These are phyloP conservation scores for Copromyces sp. DNA, from an alignment of 495 filamentous ascomycete species.

Conservation along the genomic window DNA sequence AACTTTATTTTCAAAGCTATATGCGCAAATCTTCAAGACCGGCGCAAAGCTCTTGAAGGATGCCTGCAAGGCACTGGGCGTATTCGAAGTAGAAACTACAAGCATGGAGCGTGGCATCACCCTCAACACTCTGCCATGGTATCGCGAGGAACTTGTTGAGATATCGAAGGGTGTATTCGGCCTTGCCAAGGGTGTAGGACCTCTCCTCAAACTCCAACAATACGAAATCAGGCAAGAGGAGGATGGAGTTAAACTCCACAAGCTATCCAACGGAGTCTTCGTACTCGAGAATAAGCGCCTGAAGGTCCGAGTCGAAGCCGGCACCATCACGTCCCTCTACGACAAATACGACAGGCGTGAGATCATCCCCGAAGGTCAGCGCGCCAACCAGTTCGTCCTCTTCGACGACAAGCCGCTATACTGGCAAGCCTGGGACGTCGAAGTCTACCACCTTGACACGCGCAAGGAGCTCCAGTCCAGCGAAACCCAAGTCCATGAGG, in stretches of 20 bases:
- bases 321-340: constrained; percentile 71
- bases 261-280: constrained; percentile 61
- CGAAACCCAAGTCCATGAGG: constrained; percentile 59
- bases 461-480: constrained; percentile 60
- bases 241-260: constrained; percentile 48
- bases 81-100: constrained; percentile 29
- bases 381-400: constrained; percentile 85
- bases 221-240: constrained; percentile 34
- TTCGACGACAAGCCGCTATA: constrained; percentile 97
- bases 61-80: constrained; percentile 55
- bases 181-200: constrained; percentile 40
- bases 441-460: constrained; percentile 88
- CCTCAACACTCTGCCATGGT: constrained; percentile 80
- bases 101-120: constrained; percentile 37
- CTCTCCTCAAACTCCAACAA: constrained; percentile 37
- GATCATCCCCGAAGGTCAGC: constrained; percentile 64
- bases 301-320: constrained; percentile 57
- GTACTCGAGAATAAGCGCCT: constrained; percentile 67
- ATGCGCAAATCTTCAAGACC: constrained; percentile 69
- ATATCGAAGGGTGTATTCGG: constrained; percentile 39
- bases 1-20: constrained; percentile 40
- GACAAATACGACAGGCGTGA: constrained; percentile 63
- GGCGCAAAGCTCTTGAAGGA: constrained; percentile 61
- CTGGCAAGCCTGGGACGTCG: constrained; percentile 99
- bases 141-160: constrained; percentile 59